Conservation (phyloP, 2,329 filamentous ascomycete species). For the Talaromyces sp. region DNA sequence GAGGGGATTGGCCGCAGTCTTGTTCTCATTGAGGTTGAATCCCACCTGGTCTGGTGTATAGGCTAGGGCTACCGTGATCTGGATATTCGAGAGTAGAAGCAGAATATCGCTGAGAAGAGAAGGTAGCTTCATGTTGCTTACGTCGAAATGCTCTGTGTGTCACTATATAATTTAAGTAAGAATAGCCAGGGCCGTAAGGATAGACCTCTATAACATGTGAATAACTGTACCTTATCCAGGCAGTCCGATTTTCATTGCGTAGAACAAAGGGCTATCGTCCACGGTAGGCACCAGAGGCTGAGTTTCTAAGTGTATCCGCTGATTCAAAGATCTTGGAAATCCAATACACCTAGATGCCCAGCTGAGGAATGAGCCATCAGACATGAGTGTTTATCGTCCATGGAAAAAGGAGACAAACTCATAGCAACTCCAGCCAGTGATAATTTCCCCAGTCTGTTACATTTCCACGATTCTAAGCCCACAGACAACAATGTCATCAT, state of each 20-base stretch:
- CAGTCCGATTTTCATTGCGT: neutral
- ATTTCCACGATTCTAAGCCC: neutral
- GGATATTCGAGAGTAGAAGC: conserved; percentile 4
- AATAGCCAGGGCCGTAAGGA: neutral
- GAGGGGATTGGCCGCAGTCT: conserved; percentile 49
- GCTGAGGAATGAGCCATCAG: neutral
- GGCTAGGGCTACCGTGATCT: conserved; percentile 11
- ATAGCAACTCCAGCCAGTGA: neutral
- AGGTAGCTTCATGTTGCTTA: conserved; percentile 25
- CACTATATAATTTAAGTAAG: neutral
- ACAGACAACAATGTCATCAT: neutral
- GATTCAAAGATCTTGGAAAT: neutral
- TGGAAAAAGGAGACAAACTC: neutral
- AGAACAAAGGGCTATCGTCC: no score
- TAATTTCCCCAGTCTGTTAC: neutral
- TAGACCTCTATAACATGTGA: neutral
- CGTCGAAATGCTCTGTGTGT: neutral
- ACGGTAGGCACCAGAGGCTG: neutral
- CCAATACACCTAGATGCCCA: no score
- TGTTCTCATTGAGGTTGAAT: conserved; percentile 58
- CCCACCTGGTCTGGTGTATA: conserved; percentile 47
- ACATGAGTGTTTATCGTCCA: neutral
- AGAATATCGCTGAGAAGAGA: neutral
- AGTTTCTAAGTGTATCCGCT: neutral
- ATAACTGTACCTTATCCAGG: neutral